Base-by-base conservation (phyloP, 306 rosid species). In the Prunus mume region DNA sequence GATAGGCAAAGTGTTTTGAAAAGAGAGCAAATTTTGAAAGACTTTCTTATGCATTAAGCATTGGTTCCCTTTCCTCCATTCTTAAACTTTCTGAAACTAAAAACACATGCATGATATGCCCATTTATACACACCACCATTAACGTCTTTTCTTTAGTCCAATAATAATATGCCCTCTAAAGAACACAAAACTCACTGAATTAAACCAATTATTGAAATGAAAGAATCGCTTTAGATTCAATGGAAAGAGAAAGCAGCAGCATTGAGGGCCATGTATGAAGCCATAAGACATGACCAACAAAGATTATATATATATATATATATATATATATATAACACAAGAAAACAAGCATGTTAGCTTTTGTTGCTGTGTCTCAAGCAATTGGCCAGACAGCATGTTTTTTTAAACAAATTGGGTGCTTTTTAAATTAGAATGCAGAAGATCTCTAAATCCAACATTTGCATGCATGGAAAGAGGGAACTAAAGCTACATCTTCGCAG, bases 1-100 rank as follows among this genome's bases (percentile, higher is more conserved):
- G 38, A 65, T 65, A 65, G 69, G 14, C 69, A 3, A 64, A 64
- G 38, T 28, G 14, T 15, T 22, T 30, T 6, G 3, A 62, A 62
- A 62, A 62, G 43, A 38, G 12, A 79, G 65, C 72, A 24, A 69
- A 62, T 64, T 73, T 66, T 17, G 78, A 58, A 71, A 7, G 70
- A 82, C 90, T 91, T 91, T 78, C 96, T 91, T 91, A 81, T 77
- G 89, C 85, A 52, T 85, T 87, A 90, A 89, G 93, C 82, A 84
- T 89, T 14, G 58, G 47, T 67, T 68, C 22, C 86, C 71, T 87
- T 91, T 82, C 72, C 54, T 32, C 34, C 27, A 19, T 49, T 45
- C 70, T 56, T 24, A 73, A 67, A 80, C 63, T 72, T 77, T 74
- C 77, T 69, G 69, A 71, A 20, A 57, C 56, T 72, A 50, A 69